Evolutionary conservation across 306 rosid species (phyloP), one percentile per base, ranked within the genome.

Genomic region (Ormosia emarginata): DNA sequence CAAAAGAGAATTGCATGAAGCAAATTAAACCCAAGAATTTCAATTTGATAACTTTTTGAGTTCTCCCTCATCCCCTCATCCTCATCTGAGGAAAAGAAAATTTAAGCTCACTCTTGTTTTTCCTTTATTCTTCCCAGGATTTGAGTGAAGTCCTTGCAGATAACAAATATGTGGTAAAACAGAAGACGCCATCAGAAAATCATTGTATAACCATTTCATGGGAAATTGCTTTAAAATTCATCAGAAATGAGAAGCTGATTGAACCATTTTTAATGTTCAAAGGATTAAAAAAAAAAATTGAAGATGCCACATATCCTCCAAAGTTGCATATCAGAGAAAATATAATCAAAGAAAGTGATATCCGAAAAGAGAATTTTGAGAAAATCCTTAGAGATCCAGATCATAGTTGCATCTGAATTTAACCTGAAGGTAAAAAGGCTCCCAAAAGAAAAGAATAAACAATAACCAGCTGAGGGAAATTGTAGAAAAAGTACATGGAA

Each of bases 301-400:
- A 68, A 68, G 70, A 55, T 52, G 11, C 4, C 63, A 55, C 33
- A 67, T 17, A 67, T 40, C 61, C 68, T 84, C 50, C 63, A 61
- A 68, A 80, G 63, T 78, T 82, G 89, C 79, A 82, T 82, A 84
- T 71, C 30, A 86, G 77, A 49, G 65, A 78, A n/a, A 75, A 44
- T 13, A 77, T 7, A 82, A 37, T 34, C 39, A 79, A 62, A 72
- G 18, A 75, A 59, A 43, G 56, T 39, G 33, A 47, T n/a, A 1
- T 59, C 13, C 7, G 67, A 30, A 67, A 39, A 61, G 24, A 79
- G 84, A 84, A 79, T 84, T 72, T 36, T 12, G 39, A 64, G 11
- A 74, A 39, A 79, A 80, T 8, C 15, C 65, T 10, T 14, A 67
- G 80, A 78, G 88, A 85, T 85, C 86, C 67, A 71, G 69, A 43